phyloP scores from a whole-genome alignment of 805 yeast species.

The Pichia paraexigua region DNA sequence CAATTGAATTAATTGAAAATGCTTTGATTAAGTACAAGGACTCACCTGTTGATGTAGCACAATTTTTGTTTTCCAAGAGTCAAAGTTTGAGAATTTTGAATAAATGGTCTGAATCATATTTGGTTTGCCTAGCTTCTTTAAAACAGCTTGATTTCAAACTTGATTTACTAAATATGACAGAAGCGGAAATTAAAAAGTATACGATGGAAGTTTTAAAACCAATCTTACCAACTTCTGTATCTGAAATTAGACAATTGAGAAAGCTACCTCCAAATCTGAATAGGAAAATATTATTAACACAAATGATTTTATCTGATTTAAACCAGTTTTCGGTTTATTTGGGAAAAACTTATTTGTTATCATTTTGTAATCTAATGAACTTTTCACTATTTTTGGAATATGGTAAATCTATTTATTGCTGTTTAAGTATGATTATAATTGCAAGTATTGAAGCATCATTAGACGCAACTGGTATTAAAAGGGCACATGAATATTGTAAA shows the following conservation, averaged over 20 bases:
- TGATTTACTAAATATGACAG: neutral
- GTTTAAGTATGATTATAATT: constrained; percentile 33
- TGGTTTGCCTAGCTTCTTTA: constrained; percentile 31
- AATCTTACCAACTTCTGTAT: constrained; percentile 32
- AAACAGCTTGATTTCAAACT: constrained; percentile 28
- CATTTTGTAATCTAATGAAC: constrained; percentile 28
- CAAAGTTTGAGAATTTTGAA: constrained; percentile 30
- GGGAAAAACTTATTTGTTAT: constrained; percentile 23
- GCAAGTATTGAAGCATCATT: constrained; percentile 29
- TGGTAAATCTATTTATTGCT: constrained; percentile 34
- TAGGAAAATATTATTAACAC: constrained; percentile 26
- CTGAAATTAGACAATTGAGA: constrained; percentile 30
- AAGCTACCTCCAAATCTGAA: constrained; percentile 20
- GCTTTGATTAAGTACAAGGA: constrained; percentile 26
- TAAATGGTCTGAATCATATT: constrained; percentile 27
- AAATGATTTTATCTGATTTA: constrained; percentile 35
- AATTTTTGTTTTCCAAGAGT: constrained; percentile 31
- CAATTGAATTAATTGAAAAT: constrained; percentile 30
- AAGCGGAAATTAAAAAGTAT: constrained; percentile 13
- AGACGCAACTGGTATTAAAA: constrained; percentile 26
- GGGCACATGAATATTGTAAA: constrained; percentile 35
- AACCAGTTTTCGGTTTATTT: constrained; percentile 28
- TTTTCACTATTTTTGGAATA: constrained; percentile 30
- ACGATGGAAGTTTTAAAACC: constrained; percentile 17
- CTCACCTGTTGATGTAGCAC: constrained; percentile 26